Percentiles rank a stretch among this genome's conserved stretches.
These are phyloP conservation scores for Pseudotulostoma volvatum DNA, from an alignment of 495 filamentous ascomycete genomes.

Conservation along the genomic window DNA sequence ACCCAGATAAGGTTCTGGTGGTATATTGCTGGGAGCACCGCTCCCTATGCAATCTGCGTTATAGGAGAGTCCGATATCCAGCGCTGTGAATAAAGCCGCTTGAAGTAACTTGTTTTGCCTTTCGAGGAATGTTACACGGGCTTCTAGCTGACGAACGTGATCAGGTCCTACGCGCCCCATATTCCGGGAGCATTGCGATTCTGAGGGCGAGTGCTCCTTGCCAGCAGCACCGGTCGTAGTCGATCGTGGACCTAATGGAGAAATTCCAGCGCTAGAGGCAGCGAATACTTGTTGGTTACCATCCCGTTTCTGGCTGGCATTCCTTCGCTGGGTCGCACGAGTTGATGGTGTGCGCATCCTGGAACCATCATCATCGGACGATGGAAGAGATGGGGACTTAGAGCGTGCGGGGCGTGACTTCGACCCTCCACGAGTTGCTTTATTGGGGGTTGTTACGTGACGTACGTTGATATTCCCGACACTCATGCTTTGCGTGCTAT, in stretches of 20 bases:
- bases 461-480: constrained; percentile 12
- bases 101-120: constrained; percentile 32
- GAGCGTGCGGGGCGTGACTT: constrained; percentile 5
- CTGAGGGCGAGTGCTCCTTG: no score
- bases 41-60: constrained; percentile 2
- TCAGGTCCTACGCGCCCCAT: no score
- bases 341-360: neutral
- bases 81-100: constrained; percentile 26
- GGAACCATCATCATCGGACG: constrained; percentile 24
- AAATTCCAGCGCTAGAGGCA: no score
- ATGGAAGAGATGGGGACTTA: constrained; percentile 21
- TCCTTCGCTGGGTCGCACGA: no score
- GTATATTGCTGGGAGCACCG: neutral
- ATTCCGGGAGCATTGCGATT: no score
- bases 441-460: no score
- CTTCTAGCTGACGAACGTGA: constrained; percentile 14
- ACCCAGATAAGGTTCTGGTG: neutral
- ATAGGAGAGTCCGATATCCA: constrained; percentile 11
- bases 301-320: no score
- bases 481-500: constrained; percentile 15
- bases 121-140: constrained; percentile 25
- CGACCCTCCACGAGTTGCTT: no score
- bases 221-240: no score
- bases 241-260: no score
- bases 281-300: no score